Evolutionary conservation across 2,329 filamentous ascomycete species (phyloP).

Genomic region (Coccinonectria pachysandricola): DNA sequence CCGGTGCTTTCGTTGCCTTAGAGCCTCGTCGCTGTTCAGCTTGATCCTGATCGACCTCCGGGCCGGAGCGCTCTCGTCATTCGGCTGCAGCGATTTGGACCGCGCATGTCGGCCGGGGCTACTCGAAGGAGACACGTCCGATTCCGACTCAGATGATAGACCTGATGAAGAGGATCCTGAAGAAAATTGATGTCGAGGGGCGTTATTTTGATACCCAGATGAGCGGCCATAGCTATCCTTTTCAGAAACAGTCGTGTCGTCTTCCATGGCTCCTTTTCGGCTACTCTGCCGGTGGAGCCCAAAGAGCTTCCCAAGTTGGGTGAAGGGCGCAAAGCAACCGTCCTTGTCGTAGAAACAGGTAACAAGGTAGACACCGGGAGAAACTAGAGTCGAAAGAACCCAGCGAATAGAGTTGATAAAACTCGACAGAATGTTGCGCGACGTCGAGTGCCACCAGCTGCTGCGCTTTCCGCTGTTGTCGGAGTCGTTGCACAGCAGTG

Average conservation of each 20-base stretch:
- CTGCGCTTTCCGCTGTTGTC: constrained; percentile 28
- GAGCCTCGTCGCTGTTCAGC: constrained; percentile 68
- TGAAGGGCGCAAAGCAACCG: constrained; percentile 67
- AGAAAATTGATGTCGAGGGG: constrained; percentile 17
- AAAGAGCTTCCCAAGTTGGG: constrained; percentile 59
- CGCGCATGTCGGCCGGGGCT: constrained; percentile 41
- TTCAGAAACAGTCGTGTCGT: constrained; percentile 14
- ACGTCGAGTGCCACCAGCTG: constrained; percentile 45
- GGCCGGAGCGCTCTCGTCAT: constrained; percentile 54
- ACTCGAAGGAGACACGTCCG: constrained; percentile 33
- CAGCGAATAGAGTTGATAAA: constrained; percentile 69
- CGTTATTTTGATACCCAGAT: constrained; percentile 18
- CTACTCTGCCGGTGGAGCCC: constrained; percentile 31
- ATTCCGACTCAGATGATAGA: constrained; percentile 62
- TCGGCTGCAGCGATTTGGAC: constrained; percentile 48
- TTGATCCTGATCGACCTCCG: constrained; percentile 86
- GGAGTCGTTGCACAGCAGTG: constrained; percentile 36
- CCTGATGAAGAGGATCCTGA: constrained; percentile 48
- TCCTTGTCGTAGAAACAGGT: constrained; percentile 75
- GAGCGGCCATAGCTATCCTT: constrained; percentile 19
- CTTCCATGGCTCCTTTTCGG: constrained; percentile 32
- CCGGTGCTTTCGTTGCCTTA: constrained; percentile 62
- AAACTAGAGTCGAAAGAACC: constrained; percentile 66
- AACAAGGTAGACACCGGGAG: constrained; percentile 72
- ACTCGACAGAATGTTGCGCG: constrained; percentile 59